Evolutionary conservation across 495 filamentous ascomycete species (phyloP).

Genomic region (Aspergillus asperescens): DNA sequence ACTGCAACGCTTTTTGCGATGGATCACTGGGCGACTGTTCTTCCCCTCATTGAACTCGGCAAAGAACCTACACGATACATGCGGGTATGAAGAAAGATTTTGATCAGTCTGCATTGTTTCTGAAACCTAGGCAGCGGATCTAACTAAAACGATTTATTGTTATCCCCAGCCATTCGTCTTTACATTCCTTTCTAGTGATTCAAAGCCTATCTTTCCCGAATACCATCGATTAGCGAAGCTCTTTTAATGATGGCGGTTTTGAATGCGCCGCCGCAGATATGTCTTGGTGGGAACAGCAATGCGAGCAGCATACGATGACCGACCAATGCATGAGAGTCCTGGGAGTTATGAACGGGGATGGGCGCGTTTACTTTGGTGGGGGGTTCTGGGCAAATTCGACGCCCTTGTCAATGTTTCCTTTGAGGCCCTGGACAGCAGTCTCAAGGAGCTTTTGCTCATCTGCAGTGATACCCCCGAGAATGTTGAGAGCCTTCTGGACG

Average conservation of each 20-base stretch:
- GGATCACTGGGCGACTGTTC: too few species aligned
- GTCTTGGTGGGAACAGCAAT: slow-evolving; percentile 15
- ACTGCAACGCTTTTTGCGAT: not conserved
- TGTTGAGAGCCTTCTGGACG: slow-evolving; percentile 74
- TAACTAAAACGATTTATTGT: slow-evolving; percentile 5
- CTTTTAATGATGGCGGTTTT: slow-evolving; percentile 20
- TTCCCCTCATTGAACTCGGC: too few species aligned
- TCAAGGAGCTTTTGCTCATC: slow-evolving; percentile 84
- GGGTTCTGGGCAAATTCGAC: slow-evolving; percentile 83
- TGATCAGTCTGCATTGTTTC: slow-evolving; percentile 15
- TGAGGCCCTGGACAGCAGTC: slow-evolving; percentile 64
- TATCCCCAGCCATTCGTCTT: slow-evolving; percentile 21
- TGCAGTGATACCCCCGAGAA: slow-evolving; percentile 64
- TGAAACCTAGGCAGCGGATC: slow-evolving; percentile 4
- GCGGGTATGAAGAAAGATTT: slow-evolving; percentile 12
- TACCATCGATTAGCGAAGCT: slow-evolving; percentile 40
- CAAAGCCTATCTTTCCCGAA: slow-evolving; percentile 45
- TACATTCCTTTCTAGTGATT: slow-evolving; percentile 28
- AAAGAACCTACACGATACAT: not conserved
- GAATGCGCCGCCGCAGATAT: slow-evolving; percentile 14
- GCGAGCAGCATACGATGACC: slow-evolving; percentile 15
- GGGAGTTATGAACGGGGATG: slow-evolving; percentile 19
- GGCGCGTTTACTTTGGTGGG: slow-evolving; percentile 60
- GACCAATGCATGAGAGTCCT: slow-evolving; percentile 12
- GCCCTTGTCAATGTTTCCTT: slow-evolving; percentile 91